Conservation (phyloP, 2,329 filamentous ascomycete genomes). For the Harringtonia lauricola region DNA sequence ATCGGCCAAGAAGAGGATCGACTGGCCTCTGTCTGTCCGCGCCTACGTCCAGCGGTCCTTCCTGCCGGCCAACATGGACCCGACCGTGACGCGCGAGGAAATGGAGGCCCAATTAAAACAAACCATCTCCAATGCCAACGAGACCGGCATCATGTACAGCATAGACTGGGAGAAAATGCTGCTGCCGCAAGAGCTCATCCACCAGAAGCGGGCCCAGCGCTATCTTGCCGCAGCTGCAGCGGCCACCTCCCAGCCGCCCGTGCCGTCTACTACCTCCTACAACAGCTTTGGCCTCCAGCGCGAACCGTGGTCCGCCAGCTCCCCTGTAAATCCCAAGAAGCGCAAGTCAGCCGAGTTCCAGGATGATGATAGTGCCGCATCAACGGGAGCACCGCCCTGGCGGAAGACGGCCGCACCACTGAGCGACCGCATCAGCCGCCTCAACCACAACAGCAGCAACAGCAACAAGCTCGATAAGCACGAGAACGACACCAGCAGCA, state of each 20-base stretch:
- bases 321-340: conserved; percentile 48
- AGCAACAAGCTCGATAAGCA: too few relatives aligned
- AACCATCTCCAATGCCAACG: conserved; percentile 74
- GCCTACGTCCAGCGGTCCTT: conserved; percentile 86
- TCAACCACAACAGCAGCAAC: conserved; percentile 24
- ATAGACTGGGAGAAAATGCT: conserved; percentile 78
- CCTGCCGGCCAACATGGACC: conserved; percentile 56
- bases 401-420: conserved; percentile 51
- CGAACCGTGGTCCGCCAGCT: conserved; percentile 6
- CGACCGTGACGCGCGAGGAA: conserved; percentile 52
- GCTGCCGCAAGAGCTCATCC: conserved; percentile 75
- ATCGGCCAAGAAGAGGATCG: conserved; percentile 44
- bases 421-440: conserved; percentile 61
- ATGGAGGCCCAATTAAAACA: conserved; percentile 78
- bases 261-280: neutral
- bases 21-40: conserved; percentile 76
- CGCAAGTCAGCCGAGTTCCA: conserved; percentile 65
- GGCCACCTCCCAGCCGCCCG: conserved; percentile 5
- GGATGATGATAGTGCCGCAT: conserved; percentile 32
- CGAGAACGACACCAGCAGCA: conserved; percentile 1
- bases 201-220: conserved; percentile 45
- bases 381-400: conserved; percentile 53
- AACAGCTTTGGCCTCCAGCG: too few relatives aligned
- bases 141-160: conserved; percentile 56
- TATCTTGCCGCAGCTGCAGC: conserved; percentile 5